Percentiles rank a stretch among this genome's conserved stretches.
Conservation (phyloP, 225 moss, liverwort and hornwort species). For the Asterella californica region DNA sequence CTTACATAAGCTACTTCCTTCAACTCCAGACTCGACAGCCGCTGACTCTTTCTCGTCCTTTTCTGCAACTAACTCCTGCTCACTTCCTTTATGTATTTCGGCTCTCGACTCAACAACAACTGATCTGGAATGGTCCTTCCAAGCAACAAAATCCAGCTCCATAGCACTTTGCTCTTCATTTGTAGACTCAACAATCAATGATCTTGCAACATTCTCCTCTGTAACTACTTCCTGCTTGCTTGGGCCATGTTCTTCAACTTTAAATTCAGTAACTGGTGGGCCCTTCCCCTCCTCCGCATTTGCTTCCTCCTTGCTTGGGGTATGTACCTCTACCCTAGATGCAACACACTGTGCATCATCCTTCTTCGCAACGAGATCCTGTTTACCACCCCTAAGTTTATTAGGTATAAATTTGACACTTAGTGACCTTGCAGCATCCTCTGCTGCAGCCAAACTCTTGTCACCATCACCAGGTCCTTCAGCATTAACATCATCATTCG, state of each 20-base stretch:
- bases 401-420: background rate
- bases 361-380: constrained; percentile 85
- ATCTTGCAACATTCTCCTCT: background rate
- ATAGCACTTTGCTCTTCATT: background rate
- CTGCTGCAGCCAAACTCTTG: background rate
- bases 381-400: background rate
- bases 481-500: background rate
- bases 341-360: constrained; percentile 88
- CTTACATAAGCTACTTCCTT: constrained; percentile 70
- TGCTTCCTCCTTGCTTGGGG: constrained; percentile 47
- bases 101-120: background rate
- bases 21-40: constrained; percentile 74
- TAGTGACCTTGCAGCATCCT: background rate
- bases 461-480: background rate
- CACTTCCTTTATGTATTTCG: background rate
- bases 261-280: background rate
- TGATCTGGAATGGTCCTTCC: background rate
- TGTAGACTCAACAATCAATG: background rate
- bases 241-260: background rate
- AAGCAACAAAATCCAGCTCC: background rate
- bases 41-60: constrained; percentile 89
- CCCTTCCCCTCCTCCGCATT: background rate
- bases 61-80: constrained; percentile 73
- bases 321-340: constrained; percentile 72
- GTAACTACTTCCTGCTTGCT: background rate